These are phyloP conservation scores for Apiotrichum domesticum DNA, from an alignment of 1,284 basidiomycete species.

Conservation along the genomic window DNA sequence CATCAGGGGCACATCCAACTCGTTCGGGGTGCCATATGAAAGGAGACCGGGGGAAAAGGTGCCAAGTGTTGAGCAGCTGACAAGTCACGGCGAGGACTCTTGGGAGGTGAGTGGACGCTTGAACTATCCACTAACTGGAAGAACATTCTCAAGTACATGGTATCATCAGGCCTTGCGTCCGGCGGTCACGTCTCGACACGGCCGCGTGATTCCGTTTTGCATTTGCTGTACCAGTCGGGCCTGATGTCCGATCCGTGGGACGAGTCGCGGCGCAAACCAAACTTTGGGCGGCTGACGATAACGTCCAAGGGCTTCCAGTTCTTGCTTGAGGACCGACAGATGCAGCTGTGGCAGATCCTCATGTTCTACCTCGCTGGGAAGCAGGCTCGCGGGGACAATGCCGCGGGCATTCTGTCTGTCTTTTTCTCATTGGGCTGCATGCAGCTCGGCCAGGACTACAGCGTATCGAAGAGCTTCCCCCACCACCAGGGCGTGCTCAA, in stretches of 20 bases:
- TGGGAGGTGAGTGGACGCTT: constrained; percentile 70
- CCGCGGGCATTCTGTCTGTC: constrained; percentile 89
- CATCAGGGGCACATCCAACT: constrained; percentile 73
- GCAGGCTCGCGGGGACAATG: constrained; percentile 77
- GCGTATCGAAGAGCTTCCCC: constrained; percentile 69
- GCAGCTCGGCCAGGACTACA: constrained; percentile 91
- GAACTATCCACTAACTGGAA: constrained; percentile 30
- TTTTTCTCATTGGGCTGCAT: constrained; percentile 93
- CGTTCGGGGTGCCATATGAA: constrained; percentile 82
- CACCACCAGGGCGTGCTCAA: constrained; percentile 67
- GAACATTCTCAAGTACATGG: constrained; percentile 98
- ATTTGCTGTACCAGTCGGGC: constrained; percentile 74
- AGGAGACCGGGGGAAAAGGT: constrained; percentile 47
- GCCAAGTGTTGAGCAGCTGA: constrained; percentile 57
- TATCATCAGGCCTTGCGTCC: constrained; percentile 68
- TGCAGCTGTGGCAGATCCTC: constrained; percentile 94
- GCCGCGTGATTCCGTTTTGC: constrained; percentile 67
- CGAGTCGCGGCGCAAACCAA: constrained; percentile 21
- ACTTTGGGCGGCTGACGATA: constrained; percentile 60
- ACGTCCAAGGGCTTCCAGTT: constrained; percentile 97
- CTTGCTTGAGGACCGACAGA: constrained; percentile 89
- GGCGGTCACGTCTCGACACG: constrained; percentile 49
- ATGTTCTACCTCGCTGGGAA: constrained; percentile 62
- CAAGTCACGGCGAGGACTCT: constrained; percentile 78
- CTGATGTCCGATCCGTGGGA: constrained; percentile 61